These are phyloP conservation scores for Aureobasidium sp. DNA, from an alignment of 2,329 filamentous ascomycete genomes.

Conservation along the genomic window DNA sequence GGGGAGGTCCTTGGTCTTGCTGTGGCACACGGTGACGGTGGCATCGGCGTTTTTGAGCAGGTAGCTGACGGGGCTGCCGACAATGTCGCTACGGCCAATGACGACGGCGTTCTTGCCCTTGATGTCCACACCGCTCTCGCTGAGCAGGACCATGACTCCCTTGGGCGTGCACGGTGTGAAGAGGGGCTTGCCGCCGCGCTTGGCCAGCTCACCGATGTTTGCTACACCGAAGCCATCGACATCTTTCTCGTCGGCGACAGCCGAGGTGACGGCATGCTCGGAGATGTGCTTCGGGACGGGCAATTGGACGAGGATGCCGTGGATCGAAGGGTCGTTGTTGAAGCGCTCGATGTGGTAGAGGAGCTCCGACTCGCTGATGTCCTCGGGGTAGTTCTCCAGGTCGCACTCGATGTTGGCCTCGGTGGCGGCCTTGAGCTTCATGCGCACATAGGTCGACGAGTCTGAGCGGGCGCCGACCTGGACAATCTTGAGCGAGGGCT, in stretches of 20 bases:
- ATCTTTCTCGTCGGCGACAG: conserved; percentile 89
- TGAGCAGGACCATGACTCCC: conserved; percentile 87
- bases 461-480: conserved; percentile 94
- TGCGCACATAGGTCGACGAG: conserved; percentile 96
- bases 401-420: conserved; percentile 92
- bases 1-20: conserved; percentile 66
- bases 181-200: conserved; percentile 79
- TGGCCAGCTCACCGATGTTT: conserved; percentile 95
- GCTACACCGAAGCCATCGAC: conserved; percentile 91
- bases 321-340: conserved; percentile 79
- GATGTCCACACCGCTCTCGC: conserved; percentile 74
- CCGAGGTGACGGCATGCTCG: conserved; percentile 82
- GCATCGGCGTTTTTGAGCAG: conserved; percentile 91
- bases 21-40: conserved; percentile 94
- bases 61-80: conserved; percentile 94
- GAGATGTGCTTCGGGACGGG: conserved; percentile 83
- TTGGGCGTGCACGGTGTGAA: conserved; percentile 96
- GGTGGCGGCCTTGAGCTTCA: conserved; percentile 96
- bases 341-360: conserved; percentile 70
- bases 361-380: conserved; percentile 75
- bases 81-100: conserved; percentile 90
- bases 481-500: conserved; percentile 85
- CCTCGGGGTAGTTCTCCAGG: conserved; percentile 72
- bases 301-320: conserved; percentile 90
- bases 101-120: conserved; percentile 91